Base-by-base conservation (phyloP, 2,329 filamentous ascomycete species). In the Bretziella fagacearum region DNA sequence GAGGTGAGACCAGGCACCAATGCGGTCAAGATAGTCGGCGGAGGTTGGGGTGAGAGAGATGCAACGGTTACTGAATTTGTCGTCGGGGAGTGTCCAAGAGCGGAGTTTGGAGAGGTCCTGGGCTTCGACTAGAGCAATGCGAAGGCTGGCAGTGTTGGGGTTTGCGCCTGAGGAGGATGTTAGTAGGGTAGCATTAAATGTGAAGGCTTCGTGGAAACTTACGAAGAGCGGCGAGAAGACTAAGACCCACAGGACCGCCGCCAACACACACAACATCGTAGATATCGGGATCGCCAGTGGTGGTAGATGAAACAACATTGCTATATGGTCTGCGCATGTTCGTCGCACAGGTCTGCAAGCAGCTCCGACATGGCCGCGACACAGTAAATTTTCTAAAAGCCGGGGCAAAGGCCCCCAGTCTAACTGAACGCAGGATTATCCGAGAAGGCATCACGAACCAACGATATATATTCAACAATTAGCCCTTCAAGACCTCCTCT, bases 211-310 rank as follows among this genome's bases (percentile, higher is more conserved):
- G n/a, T n/a, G n/a, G n/a, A n/a, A 33, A 60, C 71, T 55, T 70
- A 87, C 83, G 79, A 36, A 91, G 69, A 54, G 83, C 81, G 51
- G 82, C 74, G 48, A 87, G 65, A 26, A 93, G 72, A 57, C 85
- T 93, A 49, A 98, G 69, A 47, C 89, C 89, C 37, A 86, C 86
- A 20, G 87, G 86, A 4, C 87, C 86, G 52, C 86, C 87, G 52
- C 86, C 86, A 46, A 94, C 81, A 56, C 85, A 91, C 52, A 94
- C 84, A 26, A 94, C 81, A 72, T 94, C 86, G 66, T 91, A 95
- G 56, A 94, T 78, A 54, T 93, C 83, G 8, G 32, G 61, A 54
- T 50, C 68, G 59, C 50, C 59, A 59, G 22, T 57, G 52, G 50
- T 62, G 62, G 32, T 54, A 56, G 46, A 58, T 13, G 37, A 2